Base-by-base conservation (phyloP, 768 basidiomycete genomes). In the Lactarius psammicola region DNA sequence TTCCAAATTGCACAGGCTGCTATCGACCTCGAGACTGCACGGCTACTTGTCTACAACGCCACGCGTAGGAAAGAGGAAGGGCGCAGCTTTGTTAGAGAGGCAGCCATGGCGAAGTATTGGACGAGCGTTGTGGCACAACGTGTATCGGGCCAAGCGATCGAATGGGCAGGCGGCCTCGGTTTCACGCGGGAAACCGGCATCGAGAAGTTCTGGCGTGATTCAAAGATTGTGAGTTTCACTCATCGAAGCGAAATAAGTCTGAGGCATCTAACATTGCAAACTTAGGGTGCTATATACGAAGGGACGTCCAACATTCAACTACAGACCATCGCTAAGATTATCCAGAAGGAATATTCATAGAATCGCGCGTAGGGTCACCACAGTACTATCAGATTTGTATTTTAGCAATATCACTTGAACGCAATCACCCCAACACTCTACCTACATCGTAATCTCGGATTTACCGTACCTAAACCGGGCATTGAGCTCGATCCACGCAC, bases 221-320 rank as follows among this genome's bases (percentile, higher is more conserved):
- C 94, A 7, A 98, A 97, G 83, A 95, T 96, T 72, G 92, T 92
- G 71, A 79, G 89, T 68, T 28, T 18, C n/a, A 8, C 53, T 23
- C 20, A 40, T 26, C 56, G 34, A 23, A 17, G 18, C 54, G 46
- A 15, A 49, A 51, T 26, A 36, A 15, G 13, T 4, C n/a, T n/a
- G 44, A 5, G 44, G 20, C 20, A 10, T 6, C 23, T 51, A 51
- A 51, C 26, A 1, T 13, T 3, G 13, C 28, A 26, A 51, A 13
- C 13, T 38, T 64, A 94, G 91, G 92, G 93, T 31, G 90, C 92
- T 2, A 94, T 94, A 60, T 94, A 94, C 71, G 93, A 95, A 73
- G 94, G 96, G 44, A 98, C 96, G 53, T 94, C 90, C n/a, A 99
- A 98, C 75, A 98, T 99, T 65, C 97, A 98, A 75, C 80, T 98